Base-by-base conservation (phyloP, 2,329 filamentous ascomycete species). In the Cladosporium sp. region DNA sequence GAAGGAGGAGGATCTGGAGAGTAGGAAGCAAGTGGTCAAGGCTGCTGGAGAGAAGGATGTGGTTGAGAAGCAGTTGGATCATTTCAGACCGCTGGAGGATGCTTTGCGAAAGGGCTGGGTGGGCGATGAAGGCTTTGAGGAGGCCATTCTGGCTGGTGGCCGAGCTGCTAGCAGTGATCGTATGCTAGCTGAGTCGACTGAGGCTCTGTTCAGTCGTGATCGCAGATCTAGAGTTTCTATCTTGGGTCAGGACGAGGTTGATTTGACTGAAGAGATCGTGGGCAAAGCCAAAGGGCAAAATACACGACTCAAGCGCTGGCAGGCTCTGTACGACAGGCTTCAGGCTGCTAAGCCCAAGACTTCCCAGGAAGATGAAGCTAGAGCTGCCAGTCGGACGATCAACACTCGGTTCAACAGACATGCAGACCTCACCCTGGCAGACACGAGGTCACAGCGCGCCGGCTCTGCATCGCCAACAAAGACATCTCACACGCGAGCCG, bases 61-160 rank as follows among this genome's bases (percentile, higher is more conserved):
- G 12, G 34, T 49, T 3, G 62, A 69, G 15, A 69, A 72, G 14
- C 69, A 74, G 20, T 65, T 67, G 12, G 68, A 66, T 56, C 51
- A 49, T 42, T 17, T 65, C 59, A 57, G 64, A 40, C 42, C 60
- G 20, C 60, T 90, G 59, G 81, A 86, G 65, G 83, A 82, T 42
- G 79, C 82, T 2, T 75, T 92, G 30, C 80, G 82, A 37, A 85
- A 86, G 61, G 90, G 91, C 64, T 96, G 92, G 92, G 80, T 89
- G 14, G 92, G 90, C 1, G 85, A 87, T 67, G 83, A 87, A 60
- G 82, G 84, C 58, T 93, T 91, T 87, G 81, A 90, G 66, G 82
- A 90, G 50, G 79, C 84, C 2, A 75, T 96, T 19, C 71, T 94
- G 0, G 80, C 87, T 52, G 89, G 89, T 1, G 87, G 90, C 47